phyloP scores from a whole-genome alignment of 2,329 filamentous ascomycete genomes.

The Exophiala spinifera region DNA sequence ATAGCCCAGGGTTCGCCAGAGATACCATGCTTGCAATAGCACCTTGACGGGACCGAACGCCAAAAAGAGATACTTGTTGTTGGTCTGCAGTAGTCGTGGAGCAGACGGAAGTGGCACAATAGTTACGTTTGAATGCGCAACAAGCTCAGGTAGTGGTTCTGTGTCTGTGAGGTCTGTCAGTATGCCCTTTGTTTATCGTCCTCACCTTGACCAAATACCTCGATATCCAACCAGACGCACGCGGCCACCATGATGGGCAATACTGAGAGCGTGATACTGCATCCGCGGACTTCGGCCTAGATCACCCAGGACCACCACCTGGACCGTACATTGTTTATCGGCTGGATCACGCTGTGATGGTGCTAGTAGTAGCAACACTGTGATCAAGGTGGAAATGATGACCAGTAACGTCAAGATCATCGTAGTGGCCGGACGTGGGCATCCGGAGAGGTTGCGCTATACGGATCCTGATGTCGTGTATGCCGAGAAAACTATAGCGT shows the following conservation, averaged over 20 bases:
- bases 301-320: conserved; percentile 89
- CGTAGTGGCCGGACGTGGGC: conserved; percentile 3
- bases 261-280: conserved; percentile 95
- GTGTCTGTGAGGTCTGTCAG: conserved; percentile 58
- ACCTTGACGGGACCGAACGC: conserved; percentile 80
- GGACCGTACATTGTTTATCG: conserved; percentile 54
- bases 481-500: too few species aligned
- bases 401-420: conserved; percentile 38
- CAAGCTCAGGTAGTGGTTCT: conserved; percentile 72
- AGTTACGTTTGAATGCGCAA: conserved; percentile 64
- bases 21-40: conserved; percentile 70
- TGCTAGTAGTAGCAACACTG: conserved; percentile 50
- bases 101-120: conserved; percentile 68
- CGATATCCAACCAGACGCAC: conserved; percentile 88
- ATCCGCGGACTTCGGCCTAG: conserved; percentile 95
- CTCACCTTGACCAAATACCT: conserved; percentile 49
- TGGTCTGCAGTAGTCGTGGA: conserved; percentile 64
- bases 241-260: conserved; percentile 73
- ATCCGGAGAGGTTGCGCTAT: neutral
- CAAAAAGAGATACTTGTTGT: conserved; percentile 70
- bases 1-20: conserved; percentile 73
- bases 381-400: conserved; percentile 45
- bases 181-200: neutral
- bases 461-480: too few species aligned
- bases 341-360: conserved; percentile 41